Evolutionary conservation across 148 eudicot species (phyloP).

Genomic region (Bassia scoparia): DNA sequence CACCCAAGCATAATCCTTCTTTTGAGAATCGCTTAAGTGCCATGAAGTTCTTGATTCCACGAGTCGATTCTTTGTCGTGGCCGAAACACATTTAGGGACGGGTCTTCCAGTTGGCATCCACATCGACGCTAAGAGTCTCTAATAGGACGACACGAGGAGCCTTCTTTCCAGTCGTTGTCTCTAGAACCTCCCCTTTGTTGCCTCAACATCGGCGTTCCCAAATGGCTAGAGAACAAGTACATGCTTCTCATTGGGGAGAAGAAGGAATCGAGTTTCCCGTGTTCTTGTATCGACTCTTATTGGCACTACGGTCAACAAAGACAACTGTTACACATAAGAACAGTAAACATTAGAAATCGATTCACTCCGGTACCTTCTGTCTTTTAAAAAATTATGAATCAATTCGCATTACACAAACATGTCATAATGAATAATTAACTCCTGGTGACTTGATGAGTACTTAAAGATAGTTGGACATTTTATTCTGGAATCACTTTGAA

Average conservation of each 20-base stretch:
- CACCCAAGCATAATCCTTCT: constrained; percentile 81
- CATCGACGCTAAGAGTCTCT: constrained; percentile 73
- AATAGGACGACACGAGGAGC: constrained; percentile 91
- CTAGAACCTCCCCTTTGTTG: constrained; percentile 83
- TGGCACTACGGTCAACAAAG: constrained; percentile 75
- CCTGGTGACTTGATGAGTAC: neutral
- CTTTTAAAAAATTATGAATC: too few relatives aligned
- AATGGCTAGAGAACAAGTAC: constrained; percentile 96
- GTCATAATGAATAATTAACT: neutral
- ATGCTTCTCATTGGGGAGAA: constrained; percentile 89
- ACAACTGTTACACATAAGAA: constrained; percentile 41
- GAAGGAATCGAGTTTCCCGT: constrained; percentile 63
- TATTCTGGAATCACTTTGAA: neutral
- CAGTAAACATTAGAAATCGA: neutral
- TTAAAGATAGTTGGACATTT: neutral
- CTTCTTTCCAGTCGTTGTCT: constrained; percentile 87
- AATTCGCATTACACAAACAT: too few relatives aligned
- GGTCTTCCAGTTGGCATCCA: constrained; percentile 95
- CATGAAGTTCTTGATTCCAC: constrained; percentile 93
- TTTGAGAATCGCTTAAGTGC: constrained; percentile 65
- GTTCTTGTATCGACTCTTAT: constrained; percentile 73
- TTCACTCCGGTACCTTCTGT: too few relatives aligned
- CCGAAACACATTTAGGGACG: constrained; percentile 78
- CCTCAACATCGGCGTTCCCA: constrained; percentile 97
- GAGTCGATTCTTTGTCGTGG: constrained; percentile 76